Conservation (phyloP, 257 asterid species). For the Przewalskia tangutica region DNA sequence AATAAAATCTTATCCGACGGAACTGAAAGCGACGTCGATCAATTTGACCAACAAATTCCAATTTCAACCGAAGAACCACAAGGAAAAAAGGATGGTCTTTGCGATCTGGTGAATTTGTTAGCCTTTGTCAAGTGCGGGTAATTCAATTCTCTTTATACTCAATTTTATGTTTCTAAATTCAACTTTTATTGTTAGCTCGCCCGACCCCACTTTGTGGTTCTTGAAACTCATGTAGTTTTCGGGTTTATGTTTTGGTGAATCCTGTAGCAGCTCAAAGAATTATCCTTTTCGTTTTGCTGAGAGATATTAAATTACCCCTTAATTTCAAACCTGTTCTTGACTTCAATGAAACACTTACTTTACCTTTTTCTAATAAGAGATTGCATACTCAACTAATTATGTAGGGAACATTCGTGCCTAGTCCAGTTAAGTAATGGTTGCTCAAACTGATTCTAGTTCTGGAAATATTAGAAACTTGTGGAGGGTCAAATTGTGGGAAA, state of each 20-base stretch:
- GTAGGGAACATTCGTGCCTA: neutral
- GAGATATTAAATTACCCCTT: neutral
- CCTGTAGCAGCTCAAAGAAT: neutral
- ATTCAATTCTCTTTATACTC: neutral
- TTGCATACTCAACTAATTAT: neutral
- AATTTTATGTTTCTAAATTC: neutral
- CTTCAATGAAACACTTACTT: neutral
- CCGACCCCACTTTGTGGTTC: too few relatives aligned
- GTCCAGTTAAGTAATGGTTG: neutral
- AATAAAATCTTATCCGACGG: too few relatives aligned
- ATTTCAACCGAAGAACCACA: too few relatives aligned
- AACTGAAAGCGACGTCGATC: too few relatives aligned
- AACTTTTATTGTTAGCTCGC: neutral
- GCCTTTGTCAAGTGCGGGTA: constrained; percentile 82
- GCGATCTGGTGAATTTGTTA: constrained; percentile 67
- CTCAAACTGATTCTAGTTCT: neutral
- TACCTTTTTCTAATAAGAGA: neutral
- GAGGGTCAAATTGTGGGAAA: neutral
- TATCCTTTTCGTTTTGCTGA: neutral
- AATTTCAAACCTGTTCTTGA: neutral
- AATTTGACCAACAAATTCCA: too few relatives aligned
- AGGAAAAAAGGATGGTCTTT: constrained; percentile 80
- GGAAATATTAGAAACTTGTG: neutral
- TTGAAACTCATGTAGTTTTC: too few relatives aligned
- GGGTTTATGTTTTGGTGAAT: neutral